Conservation (phyloP, 1,284 basidiomycete genomes). For the Leccinum proximum region DNA sequence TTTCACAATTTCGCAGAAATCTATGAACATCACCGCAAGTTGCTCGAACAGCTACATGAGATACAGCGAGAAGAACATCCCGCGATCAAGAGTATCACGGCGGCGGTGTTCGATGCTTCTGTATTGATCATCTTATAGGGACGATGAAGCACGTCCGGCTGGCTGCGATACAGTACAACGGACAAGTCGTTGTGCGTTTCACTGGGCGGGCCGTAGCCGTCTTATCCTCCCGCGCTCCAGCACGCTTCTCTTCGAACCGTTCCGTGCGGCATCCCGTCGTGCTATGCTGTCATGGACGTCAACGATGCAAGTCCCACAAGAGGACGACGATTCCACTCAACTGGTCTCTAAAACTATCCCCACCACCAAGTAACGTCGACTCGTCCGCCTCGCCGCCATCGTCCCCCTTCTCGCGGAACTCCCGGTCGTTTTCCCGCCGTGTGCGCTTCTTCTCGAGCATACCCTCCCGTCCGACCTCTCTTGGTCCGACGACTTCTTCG, state of each 20-base stretch:
- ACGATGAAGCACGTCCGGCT: too few relatives aligned
- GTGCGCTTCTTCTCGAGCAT: constrained; percentile 75
- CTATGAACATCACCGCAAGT: constrained; percentile 63
- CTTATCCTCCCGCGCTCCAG: constrained; percentile 42
- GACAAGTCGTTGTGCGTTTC: too few relatives aligned
- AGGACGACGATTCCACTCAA: constrained; percentile 31
- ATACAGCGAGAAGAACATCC: constrained; percentile 93
- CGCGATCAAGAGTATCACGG: constrained; percentile 78
- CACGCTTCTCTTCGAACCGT: constrained; percentile 51
- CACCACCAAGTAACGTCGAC: constrained; percentile 65
- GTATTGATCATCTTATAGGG: too few relatives aligned
- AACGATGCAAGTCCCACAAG: constrained; percentile 18
- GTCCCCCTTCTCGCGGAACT: constrained; percentile 68
- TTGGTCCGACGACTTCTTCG: constrained; percentile 73
- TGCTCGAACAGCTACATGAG: constrained; percentile 81
- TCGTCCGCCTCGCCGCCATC: constrained; percentile 70
- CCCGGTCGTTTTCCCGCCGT: constrained; percentile 56
- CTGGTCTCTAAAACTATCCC: constrained; percentile 71
- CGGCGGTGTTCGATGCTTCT: constrained; percentile 77
- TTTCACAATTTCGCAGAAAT: constrained; percentile 91
- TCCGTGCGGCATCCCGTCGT: constrained; percentile 60
- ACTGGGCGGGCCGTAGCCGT: constrained; percentile 33
- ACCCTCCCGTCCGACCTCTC: constrained; percentile 66
- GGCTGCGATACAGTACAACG: too few relatives aligned
- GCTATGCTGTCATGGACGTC: constrained; percentile 47